Percentiles rank a stretch among this genome's conserved stretches.
phyloP scores from a whole-genome alignment of 768 basidiomycete species.

The Kwoniella sp. region DNA sequence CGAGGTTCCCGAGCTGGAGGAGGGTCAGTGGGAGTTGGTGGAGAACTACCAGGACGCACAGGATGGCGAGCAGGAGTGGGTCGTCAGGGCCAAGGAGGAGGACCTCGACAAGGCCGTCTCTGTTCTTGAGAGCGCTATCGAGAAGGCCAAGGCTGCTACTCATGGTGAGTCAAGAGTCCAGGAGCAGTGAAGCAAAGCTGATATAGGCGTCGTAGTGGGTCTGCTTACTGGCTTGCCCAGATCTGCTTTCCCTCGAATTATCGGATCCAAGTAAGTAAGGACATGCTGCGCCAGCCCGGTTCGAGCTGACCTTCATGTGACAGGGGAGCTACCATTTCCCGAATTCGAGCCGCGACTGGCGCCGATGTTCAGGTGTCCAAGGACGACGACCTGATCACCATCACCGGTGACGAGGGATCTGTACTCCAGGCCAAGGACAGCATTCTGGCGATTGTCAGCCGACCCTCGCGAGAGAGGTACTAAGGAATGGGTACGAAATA shows the following conservation, averaged over 20 bases:
- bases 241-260: constrained; percentile 83
- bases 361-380: constrained; percentile 88
- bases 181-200: not conserved
- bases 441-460: constrained; percentile 44
- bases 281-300: not conserved
- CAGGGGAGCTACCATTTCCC: constrained; percentile 70
- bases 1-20: constrained; percentile 48
- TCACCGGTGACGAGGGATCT: constrained; percentile 58
- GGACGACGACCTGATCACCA: constrained; percentile 79
- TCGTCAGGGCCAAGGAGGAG: constrained; percentile 73
- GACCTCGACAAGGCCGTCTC: constrained; percentile 71
- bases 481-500: constrained; percentile 6
- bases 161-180: constrained; percentile 28
- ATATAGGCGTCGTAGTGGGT: constrained; percentile 44
- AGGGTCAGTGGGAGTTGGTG: constrained; percentile 66
- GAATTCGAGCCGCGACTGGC: constrained; percentile 80
- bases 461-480: constrained; percentile 33
- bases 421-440: constrained; percentile 48
- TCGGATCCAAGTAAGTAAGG: constrained; percentile 67
- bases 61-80: constrained; percentile 82
- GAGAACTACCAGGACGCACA: constrained; percentile 73
- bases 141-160: constrained; percentile 41
- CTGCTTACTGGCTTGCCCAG: constrained; percentile 54
- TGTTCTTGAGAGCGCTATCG: constrained; percentile 37
- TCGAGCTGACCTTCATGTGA: not conserved